phyloP scores from a whole-genome alignment of 2,329 filamentous ascomycete species.

The Botryosphaeria dothidea region DNA sequence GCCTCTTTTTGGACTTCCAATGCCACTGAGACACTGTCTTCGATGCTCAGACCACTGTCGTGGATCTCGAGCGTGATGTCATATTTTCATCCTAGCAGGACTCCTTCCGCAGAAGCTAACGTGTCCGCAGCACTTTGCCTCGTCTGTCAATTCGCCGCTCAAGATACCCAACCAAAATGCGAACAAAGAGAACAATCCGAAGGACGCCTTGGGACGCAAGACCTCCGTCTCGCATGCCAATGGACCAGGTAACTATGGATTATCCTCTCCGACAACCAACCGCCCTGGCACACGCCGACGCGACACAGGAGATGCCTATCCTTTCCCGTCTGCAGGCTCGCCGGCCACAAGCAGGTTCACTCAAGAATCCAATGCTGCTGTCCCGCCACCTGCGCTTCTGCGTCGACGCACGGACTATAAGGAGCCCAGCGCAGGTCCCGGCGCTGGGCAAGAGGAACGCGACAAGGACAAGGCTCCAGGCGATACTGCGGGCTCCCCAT shows the following conservation, averaged over 20 bases:
- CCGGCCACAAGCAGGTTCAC: constrained; percentile 63
- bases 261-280: constrained; percentile 71
- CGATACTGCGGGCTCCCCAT: constrained; percentile 23
- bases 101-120: constrained; percentile 23
- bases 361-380: constrained; percentile 62
- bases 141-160: constrained; percentile 89
- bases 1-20: neutral
- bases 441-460: constrained; percentile 50
- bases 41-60: neutral
- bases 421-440: constrained; percentile 44
- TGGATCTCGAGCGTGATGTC: constrained; percentile 21
- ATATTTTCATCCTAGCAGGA: constrained; percentile 20
- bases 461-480: constrained; percentile 46
- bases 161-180: constrained; percentile 75
- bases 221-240: constrained; percentile 73
- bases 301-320: constrained; percentile 75
- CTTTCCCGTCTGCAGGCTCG: constrained; percentile 57
- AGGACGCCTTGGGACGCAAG: constrained; percentile 64
- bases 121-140: constrained; percentile 67
- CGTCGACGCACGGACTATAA: constrained; percentile 64
- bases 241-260: constrained; percentile 63
- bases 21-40: neutral
- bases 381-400: constrained; percentile 61
- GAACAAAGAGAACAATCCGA: constrained; percentile 62
- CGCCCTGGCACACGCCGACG: constrained; percentile 78